Evolutionary conservation across 202 grass and related monocot genomes (phyloP).

Genomic region (Schoenoplectus triqueter): DNA sequence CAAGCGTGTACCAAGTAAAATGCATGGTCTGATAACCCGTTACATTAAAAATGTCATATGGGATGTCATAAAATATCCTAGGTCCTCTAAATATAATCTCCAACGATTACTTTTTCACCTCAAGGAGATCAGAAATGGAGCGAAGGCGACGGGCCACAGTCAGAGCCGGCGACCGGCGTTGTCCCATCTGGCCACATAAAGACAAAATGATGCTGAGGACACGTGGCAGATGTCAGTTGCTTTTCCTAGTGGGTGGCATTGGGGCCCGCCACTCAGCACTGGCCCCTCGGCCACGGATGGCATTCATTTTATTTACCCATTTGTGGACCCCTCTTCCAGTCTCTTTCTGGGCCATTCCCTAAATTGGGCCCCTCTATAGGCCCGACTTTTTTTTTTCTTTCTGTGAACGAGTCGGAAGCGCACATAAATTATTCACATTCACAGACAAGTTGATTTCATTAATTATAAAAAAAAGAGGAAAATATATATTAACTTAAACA

Average conservation of each 20-base stretch:
- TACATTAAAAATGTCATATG: background rate
- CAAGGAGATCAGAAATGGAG: background rate
- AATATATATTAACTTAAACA: background rate
- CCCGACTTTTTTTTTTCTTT: background rate
- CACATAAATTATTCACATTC: background rate
- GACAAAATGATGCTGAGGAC: slow-evolving; percentile 14
- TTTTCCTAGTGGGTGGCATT: slow-evolving; percentile 36
- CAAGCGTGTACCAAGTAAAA: background rate
- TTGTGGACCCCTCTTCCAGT: background rate
- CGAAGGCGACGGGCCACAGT: slow-evolving; percentile 5
- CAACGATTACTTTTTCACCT: background rate
- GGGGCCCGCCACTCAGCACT: background rate
- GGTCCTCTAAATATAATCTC: background rate
- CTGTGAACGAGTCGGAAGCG: background rate
- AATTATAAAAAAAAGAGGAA: background rate
- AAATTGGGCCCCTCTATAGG: background rate
- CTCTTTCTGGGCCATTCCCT: background rate
- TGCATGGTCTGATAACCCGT: background rate
- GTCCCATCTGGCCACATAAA: slow-evolving; percentile 30
- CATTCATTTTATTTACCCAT: slow-evolving; percentile 4
- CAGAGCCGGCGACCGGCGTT: slow-evolving; percentile 32
- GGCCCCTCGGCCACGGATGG: background rate
- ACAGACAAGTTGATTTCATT: background rate
- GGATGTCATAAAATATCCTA: background rate
- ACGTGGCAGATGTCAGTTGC: slow-evolving; percentile 33